Conservation (phyloP, 202 grass and related monocot genomes). For the Saccharum hybrid region DNA sequence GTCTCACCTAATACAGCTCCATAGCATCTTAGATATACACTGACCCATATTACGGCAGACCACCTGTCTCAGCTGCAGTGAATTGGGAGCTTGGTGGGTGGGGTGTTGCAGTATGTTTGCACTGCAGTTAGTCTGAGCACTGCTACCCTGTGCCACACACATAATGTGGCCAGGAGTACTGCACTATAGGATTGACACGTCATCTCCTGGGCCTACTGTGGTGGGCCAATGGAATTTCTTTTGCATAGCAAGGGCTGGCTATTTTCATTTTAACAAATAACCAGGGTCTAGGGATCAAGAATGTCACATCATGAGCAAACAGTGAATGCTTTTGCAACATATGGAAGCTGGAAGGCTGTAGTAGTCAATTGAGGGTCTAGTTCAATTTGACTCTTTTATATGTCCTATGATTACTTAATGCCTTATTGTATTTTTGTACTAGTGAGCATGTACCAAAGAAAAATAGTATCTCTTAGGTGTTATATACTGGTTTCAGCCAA, state of each 20-base stretch:
- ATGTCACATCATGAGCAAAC: neutral
- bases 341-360: neutral
- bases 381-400: neutral
- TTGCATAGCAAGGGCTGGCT: neutral
- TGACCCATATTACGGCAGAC: neutral
- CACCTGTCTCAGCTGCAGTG: neutral
- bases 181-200: neutral
- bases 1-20: neutral
- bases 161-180: neutral
- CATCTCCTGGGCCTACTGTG: neutral
- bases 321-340: neutral
- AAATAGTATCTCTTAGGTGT: neutral
- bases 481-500: neutral
- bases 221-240: neutral
- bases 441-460: neutral
- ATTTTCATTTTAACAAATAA: constrained; percentile 16
- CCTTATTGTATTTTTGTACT: neutral
- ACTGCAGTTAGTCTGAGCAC: neutral
- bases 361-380: neutral
- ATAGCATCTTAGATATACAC: neutral
- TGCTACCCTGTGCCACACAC: neutral
- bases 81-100: neutral
- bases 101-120: neutral
- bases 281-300: neutral
- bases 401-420: neutral